These are phyloP conservation scores for Cryptosporidium andersoni DNA, from an alignment of 169 alveolate genomes.

Conservation along the genomic window DNA sequence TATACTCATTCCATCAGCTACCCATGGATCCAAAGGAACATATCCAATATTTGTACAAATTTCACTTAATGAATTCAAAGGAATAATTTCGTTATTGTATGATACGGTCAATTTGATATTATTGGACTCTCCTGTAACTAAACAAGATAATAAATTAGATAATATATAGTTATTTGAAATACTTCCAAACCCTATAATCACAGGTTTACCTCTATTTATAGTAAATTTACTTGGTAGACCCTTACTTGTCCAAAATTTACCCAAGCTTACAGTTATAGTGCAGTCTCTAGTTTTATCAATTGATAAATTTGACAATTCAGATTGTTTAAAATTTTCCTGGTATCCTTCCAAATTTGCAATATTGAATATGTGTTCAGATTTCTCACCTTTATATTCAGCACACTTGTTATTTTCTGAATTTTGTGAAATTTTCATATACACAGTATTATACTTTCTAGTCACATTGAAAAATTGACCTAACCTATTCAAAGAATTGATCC, in stretches of 20 bases:
- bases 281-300: too few species aligned
- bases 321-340: too few species aligned
- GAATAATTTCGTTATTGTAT: neutral
- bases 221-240: neutral
- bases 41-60: constrained; percentile 32
- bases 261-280: too few species aligned
- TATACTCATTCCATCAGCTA: constrained; percentile 47
- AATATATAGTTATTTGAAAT: too few species aligned
- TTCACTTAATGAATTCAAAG: neutral
- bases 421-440: neutral
- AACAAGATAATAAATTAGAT: neutral
- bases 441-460: neutral
- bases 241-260: neutral
- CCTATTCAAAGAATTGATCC: constrained; percentile 52
- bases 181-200: neutral
- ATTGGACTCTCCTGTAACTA: neutral
- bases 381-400: too few species aligned
- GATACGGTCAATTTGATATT: neutral
- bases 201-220: neutral
- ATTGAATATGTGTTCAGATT: too few species aligned
- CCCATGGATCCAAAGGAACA: constrained; percentile 60
- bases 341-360: too few species aligned
- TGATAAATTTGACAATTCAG: too few species aligned
- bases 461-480: constrained; percentile 21
- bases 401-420: too few species aligned